Evolutionary conservation across 768 basidiomycete genomes (phyloP).

Genomic region (Collybiopsis luxurians): DNA sequence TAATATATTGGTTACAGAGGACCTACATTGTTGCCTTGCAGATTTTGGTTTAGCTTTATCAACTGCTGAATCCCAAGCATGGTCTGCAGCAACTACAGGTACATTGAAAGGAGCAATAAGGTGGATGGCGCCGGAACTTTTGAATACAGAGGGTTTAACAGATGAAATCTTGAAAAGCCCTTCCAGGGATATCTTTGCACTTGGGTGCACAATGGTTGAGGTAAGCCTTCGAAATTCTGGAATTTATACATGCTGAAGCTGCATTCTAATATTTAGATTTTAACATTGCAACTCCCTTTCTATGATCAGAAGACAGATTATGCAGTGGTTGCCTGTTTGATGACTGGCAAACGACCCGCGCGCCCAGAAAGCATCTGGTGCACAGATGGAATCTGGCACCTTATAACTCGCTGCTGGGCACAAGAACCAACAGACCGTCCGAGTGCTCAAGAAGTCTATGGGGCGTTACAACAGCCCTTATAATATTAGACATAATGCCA

Average conservation of each 20-base stretch:
- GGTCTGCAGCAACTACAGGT: background rate
- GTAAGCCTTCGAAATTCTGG: background rate
- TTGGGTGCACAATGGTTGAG: constrained; percentile 16
- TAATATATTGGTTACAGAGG: constrained; percentile 16
- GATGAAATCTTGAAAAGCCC: constrained; percentile 4
- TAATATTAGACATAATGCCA: too few relatives aligned
- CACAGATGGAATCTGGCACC: constrained; percentile 14
- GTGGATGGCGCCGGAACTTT: constrained; percentile 13
- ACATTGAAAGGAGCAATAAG: constrained; percentile 11
- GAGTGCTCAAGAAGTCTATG: constrained; percentile 18
- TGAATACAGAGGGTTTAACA: constrained; percentile 3
- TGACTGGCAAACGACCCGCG: background rate
- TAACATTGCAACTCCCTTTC: constrained; percentile 7
- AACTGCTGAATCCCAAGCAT: constrained; percentile 3
- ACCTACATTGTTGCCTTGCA: constrained; percentile 11
- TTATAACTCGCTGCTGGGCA: constrained; percentile 13
- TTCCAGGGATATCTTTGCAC: constrained; percentile 13
- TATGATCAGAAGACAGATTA: background rate
- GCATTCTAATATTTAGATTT: background rate
- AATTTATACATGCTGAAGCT: background rate
- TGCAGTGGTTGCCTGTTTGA: background rate
- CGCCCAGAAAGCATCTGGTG: background rate
- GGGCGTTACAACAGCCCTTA: background rate
- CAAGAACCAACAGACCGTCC: constrained; percentile 22
- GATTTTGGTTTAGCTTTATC: constrained; percentile 18